A percentile compares a stretch with the other conserved stretches of the same genome.
Evolutionary conservation across 495 filamentous ascomycete genomes (phyloP).

Genomic region (Penicillium parvum): DNA sequence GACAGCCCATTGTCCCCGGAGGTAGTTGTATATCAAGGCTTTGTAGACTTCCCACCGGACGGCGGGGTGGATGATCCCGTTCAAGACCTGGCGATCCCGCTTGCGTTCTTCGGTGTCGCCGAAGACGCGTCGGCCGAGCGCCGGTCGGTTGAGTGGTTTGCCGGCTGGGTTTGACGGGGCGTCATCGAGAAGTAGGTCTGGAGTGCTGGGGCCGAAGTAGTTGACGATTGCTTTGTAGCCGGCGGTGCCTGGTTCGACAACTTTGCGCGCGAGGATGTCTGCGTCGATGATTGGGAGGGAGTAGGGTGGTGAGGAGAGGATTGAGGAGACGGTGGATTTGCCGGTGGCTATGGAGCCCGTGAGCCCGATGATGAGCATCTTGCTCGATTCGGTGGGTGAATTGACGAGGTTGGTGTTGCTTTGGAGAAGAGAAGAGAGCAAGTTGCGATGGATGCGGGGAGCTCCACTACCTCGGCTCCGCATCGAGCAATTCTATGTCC

Average conservation of each 20-base stretch:
- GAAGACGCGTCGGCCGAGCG: constrained; percentile 80
- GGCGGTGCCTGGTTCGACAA: constrained; percentile 82
- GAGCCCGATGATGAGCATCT: constrained; percentile 92
- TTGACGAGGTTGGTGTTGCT: background rate
- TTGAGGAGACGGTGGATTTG: constrained; percentile 88
- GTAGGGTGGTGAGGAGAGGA: constrained; percentile 77
- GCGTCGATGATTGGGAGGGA: constrained; percentile 91
- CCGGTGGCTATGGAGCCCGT: constrained; percentile 97
- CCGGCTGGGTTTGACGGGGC: constrained; percentile 43
- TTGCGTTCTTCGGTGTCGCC: constrained; percentile 60
- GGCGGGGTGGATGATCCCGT: constrained; percentile 87
- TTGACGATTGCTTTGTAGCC: constrained; percentile 75
- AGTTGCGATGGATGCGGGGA: constrained; percentile 17
- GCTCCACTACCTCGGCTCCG: background rate
- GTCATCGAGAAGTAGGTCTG: constrained; percentile 67
- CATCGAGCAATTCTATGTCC: background rate
- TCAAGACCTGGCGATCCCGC: constrained; percentile 67
- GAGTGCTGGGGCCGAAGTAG: constrained; percentile 74
- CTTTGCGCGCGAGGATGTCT: constrained; percentile 82
- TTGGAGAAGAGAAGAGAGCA: background rate
- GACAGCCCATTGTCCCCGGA: constrained; percentile 74
- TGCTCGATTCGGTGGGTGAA: background rate
- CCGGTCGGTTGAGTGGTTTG: constrained; percentile 75
- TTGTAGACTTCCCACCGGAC: constrained; percentile 74
- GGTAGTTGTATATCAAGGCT: constrained; percentile 57